Conservation (phyloP, 2,329 filamentous ascomycete species). For the Didymella lethalis region DNA sequence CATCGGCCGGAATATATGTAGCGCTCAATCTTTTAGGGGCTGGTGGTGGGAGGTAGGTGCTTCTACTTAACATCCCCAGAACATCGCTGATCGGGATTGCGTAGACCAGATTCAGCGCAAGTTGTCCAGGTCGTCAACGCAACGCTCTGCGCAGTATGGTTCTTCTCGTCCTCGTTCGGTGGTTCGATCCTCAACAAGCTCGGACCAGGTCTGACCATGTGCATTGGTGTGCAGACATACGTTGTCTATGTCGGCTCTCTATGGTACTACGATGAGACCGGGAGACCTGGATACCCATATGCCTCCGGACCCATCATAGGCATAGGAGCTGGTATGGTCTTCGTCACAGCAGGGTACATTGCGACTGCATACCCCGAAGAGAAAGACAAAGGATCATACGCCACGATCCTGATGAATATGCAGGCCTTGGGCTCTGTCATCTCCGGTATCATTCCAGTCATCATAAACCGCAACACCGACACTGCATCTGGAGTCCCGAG, state of each 20-base stretch:
- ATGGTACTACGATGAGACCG: neutral
- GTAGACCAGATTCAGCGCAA: conserved; percentile 26
- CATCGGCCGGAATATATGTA: neutral
- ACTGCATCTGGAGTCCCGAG: neutral
- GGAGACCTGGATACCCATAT: conserved; percentile 32
- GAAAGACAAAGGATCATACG: conserved; percentile 10
- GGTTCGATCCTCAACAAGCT: conserved; percentile 31
- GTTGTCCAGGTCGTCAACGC: conserved; percentile 45
- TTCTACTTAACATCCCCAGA: neutral
- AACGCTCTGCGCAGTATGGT: conserved; percentile 45
- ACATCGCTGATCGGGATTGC: neutral
- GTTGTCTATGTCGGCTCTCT: neutral
- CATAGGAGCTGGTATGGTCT: conserved; percentile 45
- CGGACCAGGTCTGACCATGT: neutral
- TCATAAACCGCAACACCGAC: neutral
- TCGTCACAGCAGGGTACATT: conserved; percentile 44
- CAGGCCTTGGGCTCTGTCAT: neutral
- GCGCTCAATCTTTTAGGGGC: neutral
- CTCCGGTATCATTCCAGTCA: neutral
- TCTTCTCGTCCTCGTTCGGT: conserved; percentile 45
- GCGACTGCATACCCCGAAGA: conserved; percentile 44
- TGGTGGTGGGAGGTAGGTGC: neutral
- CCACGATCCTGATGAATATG: neutral
- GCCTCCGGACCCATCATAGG: conserved; percentile 43
- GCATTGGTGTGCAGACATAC: neutral